A percentile compares a stretch with the other conserved stretches of the same genome.
Conservation (phyloP, 2,329 filamentous ascomycete genomes). For the Cercospora brassicicola region DNA sequence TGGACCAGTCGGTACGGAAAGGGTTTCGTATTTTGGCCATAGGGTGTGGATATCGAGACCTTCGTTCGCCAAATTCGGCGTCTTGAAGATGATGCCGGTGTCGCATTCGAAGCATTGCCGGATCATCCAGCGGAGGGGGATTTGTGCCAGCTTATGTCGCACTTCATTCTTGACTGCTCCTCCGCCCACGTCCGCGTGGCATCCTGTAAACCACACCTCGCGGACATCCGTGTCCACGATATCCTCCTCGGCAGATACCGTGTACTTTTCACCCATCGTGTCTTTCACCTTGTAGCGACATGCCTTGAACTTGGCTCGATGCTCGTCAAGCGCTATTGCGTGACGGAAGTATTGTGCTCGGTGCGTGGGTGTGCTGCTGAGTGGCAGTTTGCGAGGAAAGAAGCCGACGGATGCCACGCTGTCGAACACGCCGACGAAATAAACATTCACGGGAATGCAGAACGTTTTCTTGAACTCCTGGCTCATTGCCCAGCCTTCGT, state of each 20-base stretch:
- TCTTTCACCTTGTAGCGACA: conserved; percentile 42
- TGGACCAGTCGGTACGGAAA: conserved; percentile 36
- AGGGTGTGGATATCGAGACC: conserved; percentile 47
- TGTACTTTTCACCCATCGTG: conserved; percentile 22
- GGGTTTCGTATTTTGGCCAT: conserved; percentile 43
- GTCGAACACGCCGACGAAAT: conserved; percentile 49
- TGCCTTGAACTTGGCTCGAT: conserved; percentile 48
- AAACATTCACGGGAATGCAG: conserved; percentile 45
- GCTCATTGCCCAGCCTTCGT: conserved; percentile 45
- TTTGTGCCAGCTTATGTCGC: conserved; percentile 48
- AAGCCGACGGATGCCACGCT: conserved; percentile 48
- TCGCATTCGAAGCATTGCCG: conserved; percentile 51
- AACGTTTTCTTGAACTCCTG: conserved; percentile 49
- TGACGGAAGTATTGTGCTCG: conserved; percentile 45
- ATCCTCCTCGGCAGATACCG: conserved; percentile 22
- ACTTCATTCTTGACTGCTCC: conserved; percentile 46
- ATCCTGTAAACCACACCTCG: conserved; percentile 49
- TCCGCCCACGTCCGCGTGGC: conserved; percentile 49
- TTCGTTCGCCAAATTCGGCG: conserved; percentile 43
- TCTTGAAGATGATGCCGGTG: conserved; percentile 48
- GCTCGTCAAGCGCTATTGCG: conserved; percentile 49
- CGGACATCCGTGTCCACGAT: conserved; percentile 26
- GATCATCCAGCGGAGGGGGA: conserved; percentile 52
- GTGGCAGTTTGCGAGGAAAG: conserved; percentile 43
- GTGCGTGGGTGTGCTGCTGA: conserved; percentile 43